Evolutionary conservation across 441 rosid genomes (phyloP), one percentile per base, ranked within the genome.

Genomic region (Pelargonium cotyledonis): DNA sequence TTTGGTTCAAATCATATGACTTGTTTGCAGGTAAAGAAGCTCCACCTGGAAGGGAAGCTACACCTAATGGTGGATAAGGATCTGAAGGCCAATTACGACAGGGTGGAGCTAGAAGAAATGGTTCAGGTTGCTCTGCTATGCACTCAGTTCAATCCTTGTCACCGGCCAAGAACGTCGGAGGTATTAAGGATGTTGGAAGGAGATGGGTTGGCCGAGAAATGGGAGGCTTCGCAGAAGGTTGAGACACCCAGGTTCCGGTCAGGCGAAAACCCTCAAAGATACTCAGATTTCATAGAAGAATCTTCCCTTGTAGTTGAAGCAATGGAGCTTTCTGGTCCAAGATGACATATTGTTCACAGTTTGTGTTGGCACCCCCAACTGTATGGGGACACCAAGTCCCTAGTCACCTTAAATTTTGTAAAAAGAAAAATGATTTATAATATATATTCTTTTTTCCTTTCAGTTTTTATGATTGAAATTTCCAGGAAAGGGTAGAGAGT

Each of bases 161-260:
- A 89, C 41, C 82, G 98, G 64, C 98, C 97, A 0, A 92, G 88
- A 80, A 92, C 89, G 95, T 89, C 96, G 0, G 98, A 92, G 70
- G 96, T 92, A 46, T 92, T 90, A 38, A 81, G 97, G 73, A 92
- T 92, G 98, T 90, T 92, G 2, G 98, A 90, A 86, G 98, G 97
- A 4, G 98, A 92, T 16, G 96, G 98, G 1, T 83, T 92, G 12
- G 92, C 89, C 15, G 98, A 92, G 73, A 89, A 81, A 85, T 92
- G 98, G 98, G 98, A 92, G 75, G 94, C 94, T 68, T 84, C 95
- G 64, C 95, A 88, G 67, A 85, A 74, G 78, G 86, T 78, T 16
- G 92, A 89, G 76, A 77, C 84, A 72, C 75, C 84, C 19, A 85
- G 85, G 72, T 61, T 80, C 66, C 74, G 83, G 75, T 78, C 84